Percentiles rank a stretch among this genome's conserved stretches.
These are phyloP conservation scores for Endothia cerciana DNA, from an alignment of 2,329 filamentous ascomycete species.

Conservation along the genomic window DNA sequence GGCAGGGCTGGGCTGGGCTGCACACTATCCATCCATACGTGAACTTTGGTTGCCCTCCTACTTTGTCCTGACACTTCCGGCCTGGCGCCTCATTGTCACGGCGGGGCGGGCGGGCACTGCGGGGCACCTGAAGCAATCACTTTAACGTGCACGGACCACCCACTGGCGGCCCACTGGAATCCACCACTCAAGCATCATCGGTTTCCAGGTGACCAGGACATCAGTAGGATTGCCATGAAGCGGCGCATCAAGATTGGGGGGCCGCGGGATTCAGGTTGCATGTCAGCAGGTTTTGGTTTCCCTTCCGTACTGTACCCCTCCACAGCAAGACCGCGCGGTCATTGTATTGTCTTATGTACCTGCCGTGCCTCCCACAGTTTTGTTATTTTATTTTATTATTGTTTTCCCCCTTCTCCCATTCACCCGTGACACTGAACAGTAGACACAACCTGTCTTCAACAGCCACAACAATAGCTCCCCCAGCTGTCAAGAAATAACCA, in stretches of 20 bases:
- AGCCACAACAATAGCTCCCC: slow-evolving; percentile 12
- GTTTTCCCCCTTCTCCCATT: slow-evolving; percentile 1
- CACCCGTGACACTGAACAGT: slow-evolving; percentile 6
- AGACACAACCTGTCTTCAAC: slow-evolving; percentile 5
- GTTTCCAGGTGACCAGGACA: not conserved
- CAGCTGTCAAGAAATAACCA: not conserved
- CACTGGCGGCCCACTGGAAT: not conserved
- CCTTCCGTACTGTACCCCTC: not conserved
- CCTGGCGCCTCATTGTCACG: not conserved
- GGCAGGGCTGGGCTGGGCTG: no score
- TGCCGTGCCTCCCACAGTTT: slow-evolving; percentile 12
- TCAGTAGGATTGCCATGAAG: not conserved
- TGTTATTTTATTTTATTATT: not conserved
- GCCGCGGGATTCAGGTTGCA: not conserved
- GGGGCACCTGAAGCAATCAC: slow-evolving; percentile 10
- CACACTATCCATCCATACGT: no score
- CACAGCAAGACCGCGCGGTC: not conserved
- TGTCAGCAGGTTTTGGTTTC: slow-evolving; percentile 4
- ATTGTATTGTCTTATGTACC: not conserved
- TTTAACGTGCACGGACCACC: slow-evolving; percentile 14
- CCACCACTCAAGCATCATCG: not conserved
- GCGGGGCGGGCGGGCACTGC: slow-evolving; percentile 2
- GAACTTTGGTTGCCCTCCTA: no score
- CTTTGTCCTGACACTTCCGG: slow-evolving; percentile 6
- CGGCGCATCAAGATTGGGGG: not conserved